Evolutionary conservation across 179 eudicot species (phyloP).

Genomic region (Beta corolliflora): DNA sequence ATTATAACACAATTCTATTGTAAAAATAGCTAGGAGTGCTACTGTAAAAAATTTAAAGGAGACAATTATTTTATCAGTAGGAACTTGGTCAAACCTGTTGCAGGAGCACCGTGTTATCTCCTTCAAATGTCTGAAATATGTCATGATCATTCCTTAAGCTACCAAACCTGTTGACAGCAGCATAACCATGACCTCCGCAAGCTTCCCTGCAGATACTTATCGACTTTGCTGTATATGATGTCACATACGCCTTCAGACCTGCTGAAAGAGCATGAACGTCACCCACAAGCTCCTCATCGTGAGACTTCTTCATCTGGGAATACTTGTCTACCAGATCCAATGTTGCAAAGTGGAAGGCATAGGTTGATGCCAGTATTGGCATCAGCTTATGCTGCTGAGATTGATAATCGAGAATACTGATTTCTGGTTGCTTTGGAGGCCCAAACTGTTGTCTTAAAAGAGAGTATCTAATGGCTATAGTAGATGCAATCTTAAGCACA

Average conservation of each 20-base stretch:
- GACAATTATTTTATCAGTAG: not conserved
- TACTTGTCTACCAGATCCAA: constrained; percentile 67
- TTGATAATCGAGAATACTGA: constrained; percentile 90
- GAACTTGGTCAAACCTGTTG: constrained; percentile 65
- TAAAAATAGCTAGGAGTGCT: not conserved
- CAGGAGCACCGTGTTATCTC: constrained; percentile 92
- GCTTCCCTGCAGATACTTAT: constrained; percentile 92
- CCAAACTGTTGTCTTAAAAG: constrained; percentile 89
- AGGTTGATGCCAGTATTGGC: constrained; percentile 96
- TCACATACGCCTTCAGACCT: constrained; percentile 91
- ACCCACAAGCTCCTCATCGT: constrained; percentile 73
- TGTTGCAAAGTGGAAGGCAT: constrained; percentile 92
- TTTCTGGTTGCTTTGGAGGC: constrained; percentile 81
- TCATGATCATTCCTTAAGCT: constrained; percentile 96
- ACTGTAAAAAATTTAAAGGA: not conserved
- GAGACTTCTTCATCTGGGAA: constrained; percentile 84
- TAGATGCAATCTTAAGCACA: constrained; percentile 69
- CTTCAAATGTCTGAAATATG: constrained; percentile 99
- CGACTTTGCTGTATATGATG: constrained; percentile 84
- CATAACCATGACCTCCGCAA: constrained; percentile 99
- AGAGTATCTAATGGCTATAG: constrained; percentile 85
- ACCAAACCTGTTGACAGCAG: constrained; percentile 96
- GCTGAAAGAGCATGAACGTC: constrained; percentile 97
- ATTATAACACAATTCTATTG: not conserved
- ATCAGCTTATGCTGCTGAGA: constrained; percentile 96